Conservation (phyloP, 2,329 filamentous ascomycete genomes). For the Graphium sp. region DNA sequence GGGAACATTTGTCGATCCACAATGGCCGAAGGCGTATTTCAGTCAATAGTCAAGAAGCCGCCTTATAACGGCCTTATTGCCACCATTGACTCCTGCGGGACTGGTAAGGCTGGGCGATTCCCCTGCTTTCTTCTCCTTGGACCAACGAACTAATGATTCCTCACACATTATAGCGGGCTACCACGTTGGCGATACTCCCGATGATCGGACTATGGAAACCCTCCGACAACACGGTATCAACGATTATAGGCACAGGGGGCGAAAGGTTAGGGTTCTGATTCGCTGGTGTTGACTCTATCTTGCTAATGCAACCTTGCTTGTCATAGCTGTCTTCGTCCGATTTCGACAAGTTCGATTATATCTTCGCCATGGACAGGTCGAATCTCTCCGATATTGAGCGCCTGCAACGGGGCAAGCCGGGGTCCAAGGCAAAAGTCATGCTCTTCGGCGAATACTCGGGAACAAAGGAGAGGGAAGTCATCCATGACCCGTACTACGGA, state of each 20-base stretch:
- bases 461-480: conserved; percentile 46
- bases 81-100: conserved; percentile 76
- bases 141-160: no score
- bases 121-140: background rate
- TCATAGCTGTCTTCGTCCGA: conserved; percentile 47
- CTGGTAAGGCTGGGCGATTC: conserved; percentile 26
- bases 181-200: conserved; percentile 60
- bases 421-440: conserved; percentile 49
- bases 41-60: conserved; percentile 45
- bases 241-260: conserved; percentile 60
- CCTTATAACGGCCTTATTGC: conserved; percentile 43
- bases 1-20: conserved; percentile 92
- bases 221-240: conserved; percentile 58
- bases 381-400: conserved; percentile 59
- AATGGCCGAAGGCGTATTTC: conserved; percentile 93
- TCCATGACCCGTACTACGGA: conserved; percentile 90
- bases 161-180: conserved; percentile 59
- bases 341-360: conserved; percentile 77
- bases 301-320: no score
- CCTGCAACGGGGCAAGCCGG: conserved; percentile 38
- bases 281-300: background rate
- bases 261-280: conserved; percentile 37
- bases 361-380: conserved; percentile 82
- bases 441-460: conserved; percentile 75
- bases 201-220: conserved; percentile 63